phyloP scores from a whole-genome alignment of 257 asterid species.

The Nicotiana obtusifolia region DNA sequence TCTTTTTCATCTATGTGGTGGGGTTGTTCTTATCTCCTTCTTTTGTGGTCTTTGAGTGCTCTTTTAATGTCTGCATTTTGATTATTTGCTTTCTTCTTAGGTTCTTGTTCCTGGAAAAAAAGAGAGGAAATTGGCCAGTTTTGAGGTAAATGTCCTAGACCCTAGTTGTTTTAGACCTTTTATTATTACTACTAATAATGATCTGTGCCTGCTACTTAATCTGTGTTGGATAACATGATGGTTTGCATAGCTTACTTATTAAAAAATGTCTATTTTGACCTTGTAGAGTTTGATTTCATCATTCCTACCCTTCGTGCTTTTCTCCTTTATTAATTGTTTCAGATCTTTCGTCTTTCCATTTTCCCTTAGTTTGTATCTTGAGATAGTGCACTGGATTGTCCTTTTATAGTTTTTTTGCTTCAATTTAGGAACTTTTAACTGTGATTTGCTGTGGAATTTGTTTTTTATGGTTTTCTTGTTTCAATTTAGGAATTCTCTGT shows the following conservation, averaged over 20 bases:
- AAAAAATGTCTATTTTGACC: neutral
- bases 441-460: neutral
- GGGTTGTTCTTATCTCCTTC: conserved; percentile 40
- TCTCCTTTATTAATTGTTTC: conserved; percentile 8
- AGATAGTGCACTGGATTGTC: neutral
- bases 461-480: conserved; percentile 11
- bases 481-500: conserved; percentile 13
- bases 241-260: neutral
- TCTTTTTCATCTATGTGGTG: conserved; percentile 31
- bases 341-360: conserved; percentile 5
- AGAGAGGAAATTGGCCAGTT: conserved; percentile 10
- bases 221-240: neutral
- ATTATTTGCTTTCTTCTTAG: conserved; percentile 6
- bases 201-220: neutral
- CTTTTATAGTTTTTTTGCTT: neutral
- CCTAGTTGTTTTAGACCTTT: conserved; percentile 15
- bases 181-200: neutral
- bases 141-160: conserved; percentile 14
- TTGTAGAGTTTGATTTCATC: conserved; percentile 5
- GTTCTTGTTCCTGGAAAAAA: conserved; percentile 15
- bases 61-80: conserved; percentile 39
- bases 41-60: conserved; percentile 34
- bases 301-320: neutral
- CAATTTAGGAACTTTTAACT: neutral
- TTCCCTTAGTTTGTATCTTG: conserved; percentile 5